phyloP scores from a whole-genome alignment of 164 flowering plant genomes.

The Kingdonia uniflora region DNA sequence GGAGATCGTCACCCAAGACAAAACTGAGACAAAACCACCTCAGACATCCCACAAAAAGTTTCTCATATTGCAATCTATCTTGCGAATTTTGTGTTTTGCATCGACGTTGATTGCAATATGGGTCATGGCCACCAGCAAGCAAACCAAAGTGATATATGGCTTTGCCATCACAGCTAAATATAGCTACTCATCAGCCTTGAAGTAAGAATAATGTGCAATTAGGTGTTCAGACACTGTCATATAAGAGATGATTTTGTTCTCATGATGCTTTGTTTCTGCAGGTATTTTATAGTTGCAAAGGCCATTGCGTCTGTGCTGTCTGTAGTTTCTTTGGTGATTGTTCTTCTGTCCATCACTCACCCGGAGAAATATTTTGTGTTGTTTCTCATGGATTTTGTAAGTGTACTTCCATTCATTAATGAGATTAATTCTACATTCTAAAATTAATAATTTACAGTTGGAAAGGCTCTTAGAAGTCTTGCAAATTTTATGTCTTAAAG shows the following conservation, averaged over 20 bases:
- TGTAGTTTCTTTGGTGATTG: constrained; percentile 26
- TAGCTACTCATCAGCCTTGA: constrained; percentile 32
- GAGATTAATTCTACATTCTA: too few relatives aligned
- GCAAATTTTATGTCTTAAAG: background rate
- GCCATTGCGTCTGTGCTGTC: constrained; percentile 22
- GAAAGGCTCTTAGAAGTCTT: background rate
- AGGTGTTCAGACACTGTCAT: background rate
- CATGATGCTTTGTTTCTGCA: constrained; percentile 9
- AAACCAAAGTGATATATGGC: constrained; percentile 18
- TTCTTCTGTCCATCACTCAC: constrained; percentile 6
- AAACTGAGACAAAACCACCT: constrained; percentile 8
- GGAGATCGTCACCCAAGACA: constrained; percentile 10
- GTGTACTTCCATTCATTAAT: too few relatives aligned
- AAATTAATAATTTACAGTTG: background rate
- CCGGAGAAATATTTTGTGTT: constrained; percentile 22
- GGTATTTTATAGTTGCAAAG: constrained; percentile 37
- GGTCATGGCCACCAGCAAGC: constrained; percentile 24
- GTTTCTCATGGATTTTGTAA: constrained; percentile 50
- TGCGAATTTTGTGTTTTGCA: constrained; percentile 28
- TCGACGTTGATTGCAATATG: constrained; percentile 20
- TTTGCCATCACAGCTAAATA: constrained; percentile 25
- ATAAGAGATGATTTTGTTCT: background rate
- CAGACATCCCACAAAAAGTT: constrained; percentile 2
- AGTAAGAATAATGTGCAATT: constrained; percentile 14
- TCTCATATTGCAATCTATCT: constrained; percentile 22